Percentiles rank a stretch among this genome's conserved stretches.
phyloP scores from a whole-genome alignment of 2,329 filamentous ascomycete species.

The Triangularia setosa region DNA sequence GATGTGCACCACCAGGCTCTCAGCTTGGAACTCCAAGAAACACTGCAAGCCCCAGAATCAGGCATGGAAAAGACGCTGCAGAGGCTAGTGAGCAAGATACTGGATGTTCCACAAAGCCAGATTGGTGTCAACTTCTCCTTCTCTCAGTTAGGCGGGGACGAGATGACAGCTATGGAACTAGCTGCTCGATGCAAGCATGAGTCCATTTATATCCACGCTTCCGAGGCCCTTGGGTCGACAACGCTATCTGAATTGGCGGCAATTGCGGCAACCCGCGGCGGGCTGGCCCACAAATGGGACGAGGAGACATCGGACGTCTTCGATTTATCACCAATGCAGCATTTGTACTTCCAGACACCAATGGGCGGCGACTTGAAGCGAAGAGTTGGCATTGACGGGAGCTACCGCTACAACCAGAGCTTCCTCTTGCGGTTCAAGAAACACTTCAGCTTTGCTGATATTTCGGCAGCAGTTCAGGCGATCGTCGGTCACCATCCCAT shows the following conservation, averaged over 20 bases:
- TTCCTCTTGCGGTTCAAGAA: conserved; percentile 44
- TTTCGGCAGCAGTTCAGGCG: conserved; percentile 46
- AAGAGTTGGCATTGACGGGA: conserved; percentile 31
- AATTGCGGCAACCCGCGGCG: conserved; percentile 33
- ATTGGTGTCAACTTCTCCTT: conserved; percentile 43
- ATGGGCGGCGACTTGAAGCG: conserved; percentile 37
- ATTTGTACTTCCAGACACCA: conserved; percentile 47
- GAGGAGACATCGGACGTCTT: conserved; percentile 38
- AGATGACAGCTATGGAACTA: conserved; percentile 38
- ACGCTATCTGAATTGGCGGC: conserved; percentile 38
- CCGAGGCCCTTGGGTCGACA: conserved; percentile 36
- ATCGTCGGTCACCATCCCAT: conserved; percentile 49
- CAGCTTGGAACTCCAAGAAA: conserved; percentile 38
- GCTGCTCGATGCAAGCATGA: conserved; percentile 37
- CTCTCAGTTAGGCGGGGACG: conserved; percentile 38
- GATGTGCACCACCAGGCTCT: conserved; percentile 43
- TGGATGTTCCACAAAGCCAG: conserved; percentile 37
- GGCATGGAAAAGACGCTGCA: conserved; percentile 40
- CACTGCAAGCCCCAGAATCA: conserved; percentile 33
- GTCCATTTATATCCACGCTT: conserved; percentile 35
- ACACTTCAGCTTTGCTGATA: conserved; percentile 38
- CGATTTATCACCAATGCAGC: conserved; percentile 51
- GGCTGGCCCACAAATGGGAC: conserved; percentile 30
- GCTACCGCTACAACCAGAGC: conserved; percentile 49
- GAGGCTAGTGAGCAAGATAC: conserved; percentile 35